Evolutionary conservation across 1,139 yeast species (phyloP), one percentile per base, ranked within the genome.

Genomic region (Saccharomycopsis hybrid): DNA sequence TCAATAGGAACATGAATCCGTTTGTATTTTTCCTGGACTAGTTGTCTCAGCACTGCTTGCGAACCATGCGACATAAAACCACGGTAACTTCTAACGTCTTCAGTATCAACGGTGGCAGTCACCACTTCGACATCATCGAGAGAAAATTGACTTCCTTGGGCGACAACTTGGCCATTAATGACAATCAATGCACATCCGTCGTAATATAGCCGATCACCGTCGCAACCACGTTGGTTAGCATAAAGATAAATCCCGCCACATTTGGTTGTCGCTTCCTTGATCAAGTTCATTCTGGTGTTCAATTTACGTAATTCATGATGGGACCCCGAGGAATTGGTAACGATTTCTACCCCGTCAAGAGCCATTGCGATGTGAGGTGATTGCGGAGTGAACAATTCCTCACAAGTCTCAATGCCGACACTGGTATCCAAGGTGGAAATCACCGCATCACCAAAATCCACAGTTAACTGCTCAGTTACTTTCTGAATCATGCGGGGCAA

Each of bases 141-240:
- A 1, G 95, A 82, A 60, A 92, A 92, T 65, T 92, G 98, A 1
- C 85, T 73, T 1, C 95, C 97, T 65, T 92, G 98, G 0, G 96
- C 97, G 7, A 92, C 84, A 55, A 92, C 81, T 53, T 80, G 69
- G 41, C 98, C 98, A 64, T 94, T 92, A 47, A 90, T 88, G 4
- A 90, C 87, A 63, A 94, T 92, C 61, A 88, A 72, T 0, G 98
- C 96, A 68, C 96, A 87, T 1, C 99, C 99, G 66, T 92, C 99
- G 62, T 92, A 92, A 65, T 94, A 92, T 49, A 92, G 69, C 54
- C 99, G 76, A 63, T 94, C 99, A 57, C 99, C 99, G 65, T 94
- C 99, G 65, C 99, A 92, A 4, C 99, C 99, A 56, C 85, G 82
- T 67, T 94, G 99, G 65, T 92, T 92, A 27, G 98, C 80, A 62